These are phyloP conservation scores for Viola odorata DNA, from an alignment of 345 rosid genomes.

Conservation along the genomic window DNA sequence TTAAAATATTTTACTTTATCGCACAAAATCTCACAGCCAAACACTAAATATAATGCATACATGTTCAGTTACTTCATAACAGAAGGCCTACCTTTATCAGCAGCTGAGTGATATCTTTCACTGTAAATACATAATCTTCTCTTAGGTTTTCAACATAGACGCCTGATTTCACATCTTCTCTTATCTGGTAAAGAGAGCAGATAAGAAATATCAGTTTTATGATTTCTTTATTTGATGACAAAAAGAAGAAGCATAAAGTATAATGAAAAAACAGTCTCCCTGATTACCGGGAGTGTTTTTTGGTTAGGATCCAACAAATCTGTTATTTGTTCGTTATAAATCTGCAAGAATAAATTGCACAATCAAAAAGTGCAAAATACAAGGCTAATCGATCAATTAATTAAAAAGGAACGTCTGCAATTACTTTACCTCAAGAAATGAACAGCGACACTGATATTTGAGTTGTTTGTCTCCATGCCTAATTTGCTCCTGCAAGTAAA, in stretches of 20 bases:
- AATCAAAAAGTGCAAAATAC: constrained; percentile 7
- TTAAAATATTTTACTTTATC: no score
- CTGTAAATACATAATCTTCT: constrained; percentile 65
- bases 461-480: constrained; percentile 82
- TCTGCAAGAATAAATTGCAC: constrained; percentile 46
- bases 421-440: constrained; percentile 79
- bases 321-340: constrained; percentile 96
- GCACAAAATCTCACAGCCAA: no score
- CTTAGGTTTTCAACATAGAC: constrained; percentile 88
- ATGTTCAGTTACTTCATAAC: constrained; percentile 11
- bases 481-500: constrained; percentile 66
- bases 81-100: constrained; percentile 59
- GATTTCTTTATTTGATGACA: no score
- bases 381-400: neutral
- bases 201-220: neutral
- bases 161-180: constrained; percentile 95
- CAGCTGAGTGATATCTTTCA: constrained; percentile 80
- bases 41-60: neutral
- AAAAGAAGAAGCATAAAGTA: no score
- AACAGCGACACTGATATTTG: constrained; percentile 90
- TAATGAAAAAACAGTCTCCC: neutral
- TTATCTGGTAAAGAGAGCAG: constrained; percentile 48
- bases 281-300: constrained; percentile 70
- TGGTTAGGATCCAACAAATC: constrained; percentile 92
- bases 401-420: constrained; percentile 8